Percentiles rank a stretch among this genome's conserved stretches.
phyloP scores from a whole-genome alignment of 208 protist species.

The Paratrypanosoma confusum region DNA sequence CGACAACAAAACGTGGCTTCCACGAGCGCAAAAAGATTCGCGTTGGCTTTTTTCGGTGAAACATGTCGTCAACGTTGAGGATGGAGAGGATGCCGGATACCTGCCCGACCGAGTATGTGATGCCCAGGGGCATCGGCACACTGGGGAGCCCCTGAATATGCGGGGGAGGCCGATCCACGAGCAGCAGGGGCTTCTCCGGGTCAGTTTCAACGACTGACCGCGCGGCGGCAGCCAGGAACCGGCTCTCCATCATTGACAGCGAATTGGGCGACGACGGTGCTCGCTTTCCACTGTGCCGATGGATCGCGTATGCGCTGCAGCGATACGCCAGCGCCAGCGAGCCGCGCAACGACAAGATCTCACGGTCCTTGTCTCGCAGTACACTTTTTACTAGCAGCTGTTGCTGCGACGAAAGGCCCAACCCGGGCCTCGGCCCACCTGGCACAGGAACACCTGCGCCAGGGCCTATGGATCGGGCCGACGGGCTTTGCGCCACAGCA shows the following conservation, averaged over 20 bases:
- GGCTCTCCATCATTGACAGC: conserved; percentile 6
- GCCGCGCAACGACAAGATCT: conserved; percentile 10
- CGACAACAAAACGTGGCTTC: conserved; percentile 26
- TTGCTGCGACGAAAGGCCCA: conserved; percentile 4
- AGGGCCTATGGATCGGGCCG: too few relatives aligned
- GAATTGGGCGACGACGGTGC: neutral
- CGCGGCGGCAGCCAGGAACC: conserved; percentile 5
- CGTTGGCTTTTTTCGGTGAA: conserved; percentile 1
- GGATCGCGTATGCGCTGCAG: conserved; percentile 3
- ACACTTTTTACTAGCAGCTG: neutral
- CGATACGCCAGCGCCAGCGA: conserved; percentile 8
- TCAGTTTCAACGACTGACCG: neutral
- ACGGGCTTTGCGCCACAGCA: too few relatives aligned
- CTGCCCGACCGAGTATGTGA: conserved; percentile 1
- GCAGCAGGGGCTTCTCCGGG: neutral
- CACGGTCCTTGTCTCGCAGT: conserved; percentile 10
- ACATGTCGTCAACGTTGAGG: conserved; percentile 5
- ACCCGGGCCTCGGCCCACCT: neutral
- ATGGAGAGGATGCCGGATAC: conserved; percentile 9
- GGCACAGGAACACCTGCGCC: neutral
- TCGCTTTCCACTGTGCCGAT: neutral
- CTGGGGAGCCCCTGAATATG: conserved; percentile 12
- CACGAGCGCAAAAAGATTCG: conserved; percentile 9
- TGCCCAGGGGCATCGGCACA: conserved; percentile 7
- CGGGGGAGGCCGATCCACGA: conserved; percentile 8